phyloP scores from a whole-genome alignment of 371 early-diverging fungal species.

The Rhizopus microsporus region DNA sequence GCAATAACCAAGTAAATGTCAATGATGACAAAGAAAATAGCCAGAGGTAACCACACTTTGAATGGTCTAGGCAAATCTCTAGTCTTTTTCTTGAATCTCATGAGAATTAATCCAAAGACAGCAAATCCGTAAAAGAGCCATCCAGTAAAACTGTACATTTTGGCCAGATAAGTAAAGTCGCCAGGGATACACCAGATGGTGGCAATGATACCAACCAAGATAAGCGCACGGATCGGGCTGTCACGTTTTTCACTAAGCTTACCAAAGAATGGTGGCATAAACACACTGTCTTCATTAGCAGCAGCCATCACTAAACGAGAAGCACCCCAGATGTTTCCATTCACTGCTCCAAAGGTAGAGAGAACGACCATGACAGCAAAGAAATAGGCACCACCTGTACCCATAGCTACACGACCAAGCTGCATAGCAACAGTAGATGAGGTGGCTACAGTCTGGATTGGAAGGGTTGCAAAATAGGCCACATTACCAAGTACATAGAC shows the following conservation, averaged over 20 bases:
- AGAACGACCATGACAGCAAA: constrained; percentile 59
- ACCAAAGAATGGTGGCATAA: constrained; percentile 45
- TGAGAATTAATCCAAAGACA: constrained; percentile 33
- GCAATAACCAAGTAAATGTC: constrained; percentile 40
- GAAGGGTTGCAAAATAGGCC: constrained; percentile 62
- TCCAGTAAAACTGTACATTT: constrained; percentile 58
- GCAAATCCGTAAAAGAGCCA: constrained; percentile 60
- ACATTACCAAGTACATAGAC: constrained; percentile 62
- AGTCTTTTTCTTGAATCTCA: constrained; percentile 38
- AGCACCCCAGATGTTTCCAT: constrained; percentile 51
- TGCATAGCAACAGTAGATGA: constrained; percentile 43
- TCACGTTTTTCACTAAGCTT: constrained; percentile 30
- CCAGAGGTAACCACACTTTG: constrained; percentile 40
- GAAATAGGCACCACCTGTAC: constrained; percentile 49
- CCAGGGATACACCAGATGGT: constrained; percentile 50
- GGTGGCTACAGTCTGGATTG: constrained; percentile 27
- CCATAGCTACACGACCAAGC: constrained; percentile 54
- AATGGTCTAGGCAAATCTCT: constrained; percentile 32
- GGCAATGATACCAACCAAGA: constrained; percentile 43
- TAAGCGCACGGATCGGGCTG: constrained; percentile 48
- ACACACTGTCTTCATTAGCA: constrained; percentile 50
- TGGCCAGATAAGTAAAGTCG: constrained; percentile 55
- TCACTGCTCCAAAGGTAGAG: constrained; percentile 46
- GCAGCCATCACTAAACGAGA: constrained; percentile 41
- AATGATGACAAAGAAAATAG: constrained; percentile 35